phyloP scores from a whole-genome alignment of 2,329 filamentous ascomycete species.

The Fusarium metavorans region DNA sequence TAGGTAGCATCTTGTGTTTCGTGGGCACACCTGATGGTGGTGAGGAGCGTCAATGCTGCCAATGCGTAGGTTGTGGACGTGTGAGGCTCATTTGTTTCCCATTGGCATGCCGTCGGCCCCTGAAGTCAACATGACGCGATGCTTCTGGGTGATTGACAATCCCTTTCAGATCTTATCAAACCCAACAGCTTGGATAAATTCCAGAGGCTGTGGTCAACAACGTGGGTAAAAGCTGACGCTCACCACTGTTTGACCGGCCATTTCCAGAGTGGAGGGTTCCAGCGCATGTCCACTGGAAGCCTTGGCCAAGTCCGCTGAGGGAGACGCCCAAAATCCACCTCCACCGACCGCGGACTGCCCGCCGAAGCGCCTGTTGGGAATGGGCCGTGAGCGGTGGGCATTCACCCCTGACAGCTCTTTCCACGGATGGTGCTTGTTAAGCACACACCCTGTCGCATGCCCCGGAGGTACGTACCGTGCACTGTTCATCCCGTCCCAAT shows the following conservation, averaged over 20 bases:
- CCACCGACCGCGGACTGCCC: slow-evolving; percentile 2
- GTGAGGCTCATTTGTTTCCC: slow-evolving; percentile 2
- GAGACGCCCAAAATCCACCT: not conserved
- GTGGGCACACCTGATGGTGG: not conserved
- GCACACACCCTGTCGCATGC: slow-evolving; percentile 33
- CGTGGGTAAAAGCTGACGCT: slow-evolving; percentile 12
- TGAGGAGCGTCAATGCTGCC: not conserved
- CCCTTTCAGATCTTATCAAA: not conserved
- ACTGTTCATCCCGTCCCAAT: slow-evolving; percentile 41
- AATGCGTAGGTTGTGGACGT: not conserved
- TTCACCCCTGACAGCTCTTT: slow-evolving; percentile 15
- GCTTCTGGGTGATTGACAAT: not conserved
- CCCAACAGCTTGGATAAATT: slow-evolving; percentile 27
- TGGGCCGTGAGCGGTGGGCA: slow-evolving; percentile 19
- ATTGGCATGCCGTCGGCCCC: not conserved
- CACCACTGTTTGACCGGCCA: not conserved
- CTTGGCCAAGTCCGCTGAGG: not conserved
- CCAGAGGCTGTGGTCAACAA: slow-evolving; percentile 2
- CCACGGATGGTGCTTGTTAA: slow-evolving; percentile 8
- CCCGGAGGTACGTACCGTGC: slow-evolving; percentile 28
- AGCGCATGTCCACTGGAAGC: not conserved
- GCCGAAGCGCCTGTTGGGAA: slow-evolving; percentile 3
- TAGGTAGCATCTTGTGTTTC: slow-evolving; percentile 22
- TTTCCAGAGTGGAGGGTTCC: slow-evolving; percentile 6
- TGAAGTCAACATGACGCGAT: slow-evolving; percentile 27